phyloP scores from a whole-genome alignment of 2,329 filamentous ascomycete species.

The Fusarium buxicola region DNA sequence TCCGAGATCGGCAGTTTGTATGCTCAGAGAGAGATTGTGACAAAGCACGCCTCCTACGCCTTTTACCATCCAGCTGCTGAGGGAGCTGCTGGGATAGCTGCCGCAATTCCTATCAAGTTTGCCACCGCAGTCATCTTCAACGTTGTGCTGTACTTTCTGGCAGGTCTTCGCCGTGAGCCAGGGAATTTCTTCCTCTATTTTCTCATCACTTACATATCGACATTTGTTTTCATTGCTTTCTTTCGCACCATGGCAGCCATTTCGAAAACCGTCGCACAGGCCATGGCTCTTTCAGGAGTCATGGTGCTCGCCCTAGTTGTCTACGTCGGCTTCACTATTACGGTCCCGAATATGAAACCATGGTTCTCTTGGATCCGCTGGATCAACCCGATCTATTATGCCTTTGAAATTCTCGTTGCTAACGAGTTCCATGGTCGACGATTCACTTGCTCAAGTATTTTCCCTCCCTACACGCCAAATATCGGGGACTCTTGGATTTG shows the following conservation, averaged over 20 bases:
- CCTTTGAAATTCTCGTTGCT: slow-evolving; percentile 77
- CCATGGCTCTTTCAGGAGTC: slow-evolving; percentile 64
- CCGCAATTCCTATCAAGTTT: slow-evolving; percentile 70
- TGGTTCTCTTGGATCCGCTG: slow-evolving; percentile 84
- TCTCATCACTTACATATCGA: slow-evolving; percentile 74
- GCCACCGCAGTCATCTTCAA: slow-evolving; percentile 63
- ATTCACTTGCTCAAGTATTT: slow-evolving; percentile 65
- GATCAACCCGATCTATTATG: slow-evolving; percentile 79
- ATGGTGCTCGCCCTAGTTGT: slow-evolving; percentile 65
- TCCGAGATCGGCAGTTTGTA: slow-evolving; percentile 63
- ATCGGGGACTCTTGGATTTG: slow-evolving; percentile 64
- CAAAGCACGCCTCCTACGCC: slow-evolving; percentile 61
- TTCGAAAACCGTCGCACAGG: slow-evolving; percentile 73
- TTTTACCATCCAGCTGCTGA: slow-evolving; percentile 66
- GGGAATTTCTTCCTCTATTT: slow-evolving; percentile 82
- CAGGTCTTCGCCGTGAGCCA: slow-evolving; percentile 65
- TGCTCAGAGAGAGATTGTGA: slow-evolving; percentile 59
- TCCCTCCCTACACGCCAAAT: slow-evolving; percentile 60
- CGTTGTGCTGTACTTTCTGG: slow-evolving; percentile 68
- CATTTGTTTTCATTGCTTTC: slow-evolving; percentile 79
- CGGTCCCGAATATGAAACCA: slow-evolving; percentile 58
- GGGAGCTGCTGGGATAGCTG: slow-evolving; percentile 64
- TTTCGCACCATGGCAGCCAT: slow-evolving; percentile 80
- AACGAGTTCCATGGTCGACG: slow-evolving; percentile 75
- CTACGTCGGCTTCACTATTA: slow-evolving; percentile 44